These are phyloP conservation scores for Teratosphaeria nubilosa DNA, from an alignment of 2,329 filamentous ascomycete genomes.

Conservation along the genomic window DNA sequence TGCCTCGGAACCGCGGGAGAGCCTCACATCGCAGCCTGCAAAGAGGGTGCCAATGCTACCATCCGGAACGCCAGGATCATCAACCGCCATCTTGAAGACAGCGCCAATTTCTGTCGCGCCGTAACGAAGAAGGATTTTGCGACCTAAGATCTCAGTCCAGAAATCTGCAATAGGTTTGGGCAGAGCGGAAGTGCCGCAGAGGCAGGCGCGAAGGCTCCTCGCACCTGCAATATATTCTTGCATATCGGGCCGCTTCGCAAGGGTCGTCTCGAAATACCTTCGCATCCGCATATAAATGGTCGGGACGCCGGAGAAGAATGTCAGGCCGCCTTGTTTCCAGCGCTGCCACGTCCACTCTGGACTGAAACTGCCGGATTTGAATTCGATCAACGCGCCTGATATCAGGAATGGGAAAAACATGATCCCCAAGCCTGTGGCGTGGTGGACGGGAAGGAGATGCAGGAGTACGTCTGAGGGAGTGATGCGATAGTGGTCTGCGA, in stretches of 20 bases:
- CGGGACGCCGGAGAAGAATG: constrained; percentile 43
- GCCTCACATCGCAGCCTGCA: constrained; percentile 37
- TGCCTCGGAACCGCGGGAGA: constrained; percentile 26
- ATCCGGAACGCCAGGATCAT: constrained; percentile 28
- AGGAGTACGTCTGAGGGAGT: constrained; percentile 34
- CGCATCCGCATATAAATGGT: constrained; percentile 42
- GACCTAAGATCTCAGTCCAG: constrained; percentile 36
- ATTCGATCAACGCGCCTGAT: constrained; percentile 38
- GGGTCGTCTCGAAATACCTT: constrained; percentile 32
- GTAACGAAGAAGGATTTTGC: constrained; percentile 38
- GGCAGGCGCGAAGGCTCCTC: constrained; percentile 30
- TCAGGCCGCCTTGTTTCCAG: constrained; percentile 32
- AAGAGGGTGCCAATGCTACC: constrained; percentile 38
- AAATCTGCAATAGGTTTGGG: constrained; percentile 43
- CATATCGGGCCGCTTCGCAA: constrained; percentile 19
- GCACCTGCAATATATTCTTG: constrained; percentile 35
- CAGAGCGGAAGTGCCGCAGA: constrained; percentile 40
- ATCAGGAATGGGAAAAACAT: constrained; percentile 39
- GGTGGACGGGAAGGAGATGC: constrained; percentile 42
- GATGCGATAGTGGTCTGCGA: constrained; percentile 32
- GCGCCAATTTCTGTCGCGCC: constrained; percentile 44
- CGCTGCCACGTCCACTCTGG: constrained; percentile 36
- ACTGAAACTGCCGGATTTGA: constrained; percentile 35
- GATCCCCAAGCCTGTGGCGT: constrained; percentile 42
- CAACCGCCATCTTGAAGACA: constrained; percentile 34